Evolutionary conservation across 805 yeast genomes (phyloP).

Genomic region (Isabelozyma rhagii): DNA sequence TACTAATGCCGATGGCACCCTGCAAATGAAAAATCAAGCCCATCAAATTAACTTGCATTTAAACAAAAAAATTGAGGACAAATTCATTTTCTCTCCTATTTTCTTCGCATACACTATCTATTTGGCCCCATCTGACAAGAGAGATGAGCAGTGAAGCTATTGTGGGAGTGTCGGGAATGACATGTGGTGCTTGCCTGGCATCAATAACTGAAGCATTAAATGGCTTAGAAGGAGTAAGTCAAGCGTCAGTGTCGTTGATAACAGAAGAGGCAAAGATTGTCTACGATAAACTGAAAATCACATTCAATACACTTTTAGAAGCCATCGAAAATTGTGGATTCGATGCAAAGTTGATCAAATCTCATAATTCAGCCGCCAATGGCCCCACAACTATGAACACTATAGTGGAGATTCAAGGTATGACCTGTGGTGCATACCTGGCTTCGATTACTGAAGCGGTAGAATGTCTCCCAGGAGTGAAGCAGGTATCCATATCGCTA

Average conservation of each 20-base stretch:
- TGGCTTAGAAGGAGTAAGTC: conserved; percentile 16
- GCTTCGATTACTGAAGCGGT: conserved; percentile 60
- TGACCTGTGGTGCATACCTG: conserved; percentile 89
- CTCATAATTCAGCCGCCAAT: not conserved
- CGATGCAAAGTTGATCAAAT: conserved; percentile 7
- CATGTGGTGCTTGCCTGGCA: conserved; percentile 43
- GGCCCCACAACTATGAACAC: not conserved
- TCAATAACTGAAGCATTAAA: conserved; percentile 32
- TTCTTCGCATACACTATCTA: not conserved
- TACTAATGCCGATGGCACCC: not conserved
- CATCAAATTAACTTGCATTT: not conserved
- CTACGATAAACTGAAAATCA: conserved; percentile 13
- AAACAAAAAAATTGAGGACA: not conserved
- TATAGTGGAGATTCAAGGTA: conserved; percentile 48
- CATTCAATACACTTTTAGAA: conserved; percentile 12
- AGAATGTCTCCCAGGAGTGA: conserved; percentile 46
- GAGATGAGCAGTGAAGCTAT: not conserved
- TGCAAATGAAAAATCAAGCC: not conserved
- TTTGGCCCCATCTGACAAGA: not conserved
- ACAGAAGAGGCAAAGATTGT: conserved; percentile 34
- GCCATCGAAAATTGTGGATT: conserved; percentile 32
- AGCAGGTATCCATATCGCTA: conserved; percentile 58
- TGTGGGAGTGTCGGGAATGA: conserved; percentile 23
- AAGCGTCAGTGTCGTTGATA: conserved; percentile 31
- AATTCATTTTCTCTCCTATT: not conserved